Evolutionary conservation across 805 yeast species (phyloP), one percentile per base, ranked within the genome.

Genomic region (Ogataea henricii): DNA sequence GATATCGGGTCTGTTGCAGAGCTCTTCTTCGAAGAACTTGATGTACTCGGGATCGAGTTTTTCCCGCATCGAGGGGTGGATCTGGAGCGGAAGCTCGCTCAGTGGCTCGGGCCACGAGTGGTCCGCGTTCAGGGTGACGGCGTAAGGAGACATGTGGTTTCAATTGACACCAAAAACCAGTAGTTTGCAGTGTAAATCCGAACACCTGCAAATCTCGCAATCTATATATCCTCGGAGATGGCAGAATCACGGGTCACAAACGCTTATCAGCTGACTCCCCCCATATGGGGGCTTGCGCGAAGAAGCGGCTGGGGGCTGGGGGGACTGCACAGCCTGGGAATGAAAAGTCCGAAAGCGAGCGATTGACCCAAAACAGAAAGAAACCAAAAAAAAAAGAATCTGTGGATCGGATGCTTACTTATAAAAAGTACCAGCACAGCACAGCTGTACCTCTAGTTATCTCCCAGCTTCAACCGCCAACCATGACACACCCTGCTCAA

Each of bases 91-190:
- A 6, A 62, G 43, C 18, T 47, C 41, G 17, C 45, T 29, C 21
- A 58, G 36, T 6, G 62, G 57, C 49, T 52, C 66, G n/a, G 67
- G 67, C 66, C 67, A 63, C 42, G 64, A 57, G 47, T 56, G 48
- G 47, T 63, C 67, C 3, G 49, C 54, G 21, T 56, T 60, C 20
- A 63, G 43, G 16, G 45, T 41, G 16, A 53, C 52, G 3, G 45
- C 47, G 39, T 51, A 55, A 3, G 45, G 20, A 1, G 54, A 37
- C 49, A 46, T 55, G n/a, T n/a, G n/a, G n/a, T n/a, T n/a, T n/a
- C n/a, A n/a, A n/a, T n/a, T n/a, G n/a, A n/a, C n/a, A n/a, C n/a
- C n/a, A n/a, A n/a, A n/a, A n/a, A n/a, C n/a, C n/a, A n/a, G n/a
- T n/a, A n/a, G n/a, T n/a, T n/a, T n/a, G n/a, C n/a, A n/a, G n/a